These are phyloP conservation scores for Pseudogymnoascus verrucosus DNA, from an alignment of 2,329 filamentous ascomycete genomes.

Conservation along the genomic window DNA sequence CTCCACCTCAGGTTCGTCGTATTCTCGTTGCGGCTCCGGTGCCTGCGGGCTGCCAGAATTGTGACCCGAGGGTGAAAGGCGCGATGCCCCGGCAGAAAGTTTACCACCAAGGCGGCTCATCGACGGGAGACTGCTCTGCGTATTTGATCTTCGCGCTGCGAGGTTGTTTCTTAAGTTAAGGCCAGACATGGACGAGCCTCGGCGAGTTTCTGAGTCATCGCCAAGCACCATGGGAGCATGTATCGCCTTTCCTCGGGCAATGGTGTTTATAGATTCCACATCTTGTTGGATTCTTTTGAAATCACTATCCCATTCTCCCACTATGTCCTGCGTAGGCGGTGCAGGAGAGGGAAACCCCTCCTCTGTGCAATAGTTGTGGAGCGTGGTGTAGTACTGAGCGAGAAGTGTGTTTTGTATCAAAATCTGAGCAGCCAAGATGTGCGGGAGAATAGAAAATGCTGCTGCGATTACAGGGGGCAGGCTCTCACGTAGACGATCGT, in stretches of 20 bases:
- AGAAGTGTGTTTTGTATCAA: constrained; percentile 71
- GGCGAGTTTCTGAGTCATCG: constrained; percentile 23
- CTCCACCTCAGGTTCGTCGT: not conserved
- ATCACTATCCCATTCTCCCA: constrained; percentile 55
- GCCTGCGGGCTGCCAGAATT: not conserved
- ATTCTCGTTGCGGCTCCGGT: constrained; percentile 3
- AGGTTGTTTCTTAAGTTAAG: constrained; percentile 30
- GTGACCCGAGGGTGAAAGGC: constrained; percentile 10
- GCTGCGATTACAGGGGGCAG: constrained; percentile 65
- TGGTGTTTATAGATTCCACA: constrained; percentile 54
- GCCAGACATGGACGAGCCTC: constrained; percentile 23
- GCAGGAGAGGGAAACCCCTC: constrained; percentile 63
- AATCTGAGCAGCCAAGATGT: constrained; percentile 61
- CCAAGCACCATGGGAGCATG: constrained; percentile 40
- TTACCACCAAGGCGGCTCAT: constrained; percentile 28
- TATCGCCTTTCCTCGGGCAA: constrained; percentile 60
- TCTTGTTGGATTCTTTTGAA: constrained; percentile 58
- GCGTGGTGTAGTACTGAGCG: constrained; percentile 67
- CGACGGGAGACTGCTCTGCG: constrained; percentile 28
- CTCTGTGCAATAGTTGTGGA: constrained; percentile 65
- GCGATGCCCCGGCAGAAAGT: constrained; percentile 23
- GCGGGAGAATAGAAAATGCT: constrained; percentile 65
- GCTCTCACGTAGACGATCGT: constrained; percentile 62
- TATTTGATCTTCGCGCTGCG: constrained; percentile 33
- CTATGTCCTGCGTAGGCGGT: constrained; percentile 63